Conservation (phyloP, 1,284 basidiomycete genomes). For the Apiotrichum sp. region DNA sequence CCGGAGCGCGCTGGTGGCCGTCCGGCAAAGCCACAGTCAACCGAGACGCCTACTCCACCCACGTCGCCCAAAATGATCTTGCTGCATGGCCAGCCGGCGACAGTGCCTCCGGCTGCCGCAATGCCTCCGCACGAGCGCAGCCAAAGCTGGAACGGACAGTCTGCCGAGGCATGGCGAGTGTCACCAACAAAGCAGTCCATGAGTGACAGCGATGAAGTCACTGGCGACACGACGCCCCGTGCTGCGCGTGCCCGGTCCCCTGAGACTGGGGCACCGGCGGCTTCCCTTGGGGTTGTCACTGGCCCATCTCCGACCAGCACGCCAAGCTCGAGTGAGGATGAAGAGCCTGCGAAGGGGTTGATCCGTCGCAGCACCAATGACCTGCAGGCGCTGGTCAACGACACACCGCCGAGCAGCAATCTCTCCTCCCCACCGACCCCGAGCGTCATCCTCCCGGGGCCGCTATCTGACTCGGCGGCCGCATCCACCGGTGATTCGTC, state of each 20-base stretch:
- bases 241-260: slow-evolving; percentile 33
- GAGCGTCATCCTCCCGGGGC: slow-evolving; percentile 15
- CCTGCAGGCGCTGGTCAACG: slow-evolving; percentile 26
- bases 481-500: slow-evolving; percentile 40
- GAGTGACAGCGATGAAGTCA: slow-evolving; percentile 3
- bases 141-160: slow-evolving; percentile 37
- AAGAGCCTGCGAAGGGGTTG: background rate
- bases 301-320: slow-evolving; percentile 4
- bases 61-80: slow-evolving; percentile 21
- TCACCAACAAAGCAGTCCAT: background rate
- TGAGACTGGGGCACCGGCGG: background rate
- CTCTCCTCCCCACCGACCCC: slow-evolving; percentile 43
- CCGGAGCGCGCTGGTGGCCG: slow-evolving; percentile 1
- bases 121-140: slow-evolving; percentile 29
- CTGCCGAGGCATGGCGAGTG: background rate
- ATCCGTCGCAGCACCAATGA: slow-evolving; percentile 28
- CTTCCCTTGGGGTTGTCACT: background rate
- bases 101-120: slow-evolving; percentile 1
- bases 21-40: too few relatives aligned
- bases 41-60: too few relatives aligned
- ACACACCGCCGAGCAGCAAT: slow-evolving; percentile 42
- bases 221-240: slow-evolving; percentile 28
- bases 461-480: slow-evolving; percentile 27
- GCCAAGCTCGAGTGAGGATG: slow-evolving; percentile 8
- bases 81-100: slow-evolving; percentile 37